Evolutionary conservation across 108 stramenopile genomes (phyloP).

Genomic region (Craspedostauros australis): DNA sequence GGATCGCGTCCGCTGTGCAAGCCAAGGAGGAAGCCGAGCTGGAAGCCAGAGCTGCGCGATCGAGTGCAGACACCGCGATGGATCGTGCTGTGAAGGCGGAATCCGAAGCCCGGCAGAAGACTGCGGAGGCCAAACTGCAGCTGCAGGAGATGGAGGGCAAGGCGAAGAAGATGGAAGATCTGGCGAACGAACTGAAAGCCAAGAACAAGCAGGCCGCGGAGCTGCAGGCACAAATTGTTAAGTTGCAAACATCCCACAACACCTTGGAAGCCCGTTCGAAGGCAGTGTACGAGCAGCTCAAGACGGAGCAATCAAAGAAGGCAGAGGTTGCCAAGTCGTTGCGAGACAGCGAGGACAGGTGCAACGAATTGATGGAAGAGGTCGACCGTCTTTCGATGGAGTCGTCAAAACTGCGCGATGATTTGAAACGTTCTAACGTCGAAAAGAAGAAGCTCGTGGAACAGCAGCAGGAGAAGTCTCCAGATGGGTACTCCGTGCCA

Average conservation of each 20-base stretch:
- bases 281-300: slow-evolving; percentile 26
- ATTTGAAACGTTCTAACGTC: slow-evolving; percentile 8
- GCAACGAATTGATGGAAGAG: slow-evolving; percentile 32
- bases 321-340: too few relatives aligned
- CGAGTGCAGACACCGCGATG: slow-evolving; percentile 63
- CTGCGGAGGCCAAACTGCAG: slow-evolving; percentile 40
- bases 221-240: slow-evolving; percentile 17
- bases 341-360: slow-evolving; percentile 2
- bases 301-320: slow-evolving; percentile 12
- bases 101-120: slow-evolving; percentile 39
- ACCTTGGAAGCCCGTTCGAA: slow-evolving; percentile 20
- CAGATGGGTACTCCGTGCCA: too few relatives aligned
- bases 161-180: slow-evolving; percentile 24
- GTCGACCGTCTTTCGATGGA: slow-evolving; percentile 31
- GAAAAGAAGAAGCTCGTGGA: slow-evolving; percentile 2
- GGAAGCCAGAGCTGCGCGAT: slow-evolving; percentile 68
- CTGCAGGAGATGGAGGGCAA: slow-evolving; percentile 33
- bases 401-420: slow-evolving; percentile 17
- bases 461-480: too few relatives aligned
- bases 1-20: slow-evolving; percentile 71
- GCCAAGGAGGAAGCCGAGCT: slow-evolving; percentile 84
- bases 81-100: slow-evolving; percentile 59
- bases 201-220: slow-evolving; percentile 28
- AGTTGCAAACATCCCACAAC: slow-evolving; percentile 17
- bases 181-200: slow-evolving; percentile 19